Base-by-base conservation (phyloP, 2,329 filamentous ascomycete species). In the Ampelomyces quisqualis region DNA sequence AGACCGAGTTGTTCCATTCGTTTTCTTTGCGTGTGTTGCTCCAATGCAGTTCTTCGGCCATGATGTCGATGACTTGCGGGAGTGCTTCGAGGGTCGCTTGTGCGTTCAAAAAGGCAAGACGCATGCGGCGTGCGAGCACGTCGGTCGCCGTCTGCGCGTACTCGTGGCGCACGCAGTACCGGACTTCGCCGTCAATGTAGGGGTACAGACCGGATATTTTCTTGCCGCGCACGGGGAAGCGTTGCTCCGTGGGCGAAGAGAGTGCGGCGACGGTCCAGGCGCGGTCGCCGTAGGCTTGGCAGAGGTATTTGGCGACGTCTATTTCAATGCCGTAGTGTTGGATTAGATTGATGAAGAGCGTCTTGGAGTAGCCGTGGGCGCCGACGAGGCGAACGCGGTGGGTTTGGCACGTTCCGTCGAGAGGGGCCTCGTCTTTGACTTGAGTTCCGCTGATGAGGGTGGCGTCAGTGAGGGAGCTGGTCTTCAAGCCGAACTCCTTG, bases 321-420 rank as follows among this genome's bases (percentile, higher is more conserved):
- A 88, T 95, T 70, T 95, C 90, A 41, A 96, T 73, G 49, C 89
- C 89, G 64, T 88, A 95, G 72, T 95, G 88, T 69, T 96, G 90
- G 63, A 95, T 93, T 23, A 96, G 75, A 69, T 91, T 90, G 76
- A 96, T 95, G 73, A 95, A 95, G 17, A 96, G 81, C 2, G 90
- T 88, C 70, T 90, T 90, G 69, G 85, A 90, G 74, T 84, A 94
- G 39, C 89, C 88, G 65, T 95, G 89, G 8, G 89, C 87, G 55
- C 89, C 89, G 44, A 93, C 77, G 22, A 95, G 76, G 39, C 86
- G 84, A 38, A 94, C 84, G 57, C 85, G 81, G 67, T 93, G 88
- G 2, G 89, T 94, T 65, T 91, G 87, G 72, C 89, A 94, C 31
- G 75, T 77, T 28, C 89, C 88, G 59, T 86, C 82, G 19, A 88